Conservation (phyloP, 2,329 filamentous ascomycete species). For the Ophiosphaerella korrae region DNA sequence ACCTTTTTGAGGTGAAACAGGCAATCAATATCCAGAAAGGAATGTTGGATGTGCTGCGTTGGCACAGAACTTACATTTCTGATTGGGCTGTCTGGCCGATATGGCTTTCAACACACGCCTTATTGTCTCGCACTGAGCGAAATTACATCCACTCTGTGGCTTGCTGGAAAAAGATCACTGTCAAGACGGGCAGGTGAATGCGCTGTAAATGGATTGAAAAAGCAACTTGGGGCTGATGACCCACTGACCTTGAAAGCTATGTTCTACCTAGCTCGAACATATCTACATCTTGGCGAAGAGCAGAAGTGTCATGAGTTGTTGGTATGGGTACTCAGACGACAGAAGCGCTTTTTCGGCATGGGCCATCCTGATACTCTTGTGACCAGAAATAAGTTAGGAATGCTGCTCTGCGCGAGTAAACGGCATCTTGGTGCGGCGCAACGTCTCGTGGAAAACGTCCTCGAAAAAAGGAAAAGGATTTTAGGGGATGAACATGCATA, state of each 20-base stretch:
- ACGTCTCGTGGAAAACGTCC: constrained; percentile 17
- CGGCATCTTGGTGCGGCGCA: constrained; percentile 10
- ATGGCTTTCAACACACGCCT: constrained; percentile 18
- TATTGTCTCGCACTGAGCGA: constrained; percentile 26
- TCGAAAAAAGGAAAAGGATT: constrained; percentile 18
- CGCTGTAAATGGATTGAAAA: constrained; percentile 23
- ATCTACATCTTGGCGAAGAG: constrained; percentile 20
- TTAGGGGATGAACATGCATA: constrained; percentile 35
- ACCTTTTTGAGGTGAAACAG: too few relatives aligned
- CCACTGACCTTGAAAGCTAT: constrained; percentile 28
- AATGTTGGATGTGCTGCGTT: constrained; percentile 14
- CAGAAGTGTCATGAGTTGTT: constrained; percentile 8
- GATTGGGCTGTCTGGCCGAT: constrained; percentile 14
- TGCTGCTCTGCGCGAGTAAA: constrained; percentile 18
- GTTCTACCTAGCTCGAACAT: constrained; percentile 30
- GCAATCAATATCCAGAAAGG: constrained; percentile 11
- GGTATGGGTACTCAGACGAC: constrained; percentile 15
- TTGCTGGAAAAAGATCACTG: constrained; percentile 15
- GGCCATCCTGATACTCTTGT: constrained; percentile 25
- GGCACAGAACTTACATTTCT: constrained; percentile 7
- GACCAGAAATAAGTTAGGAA: constrained; percentile 24
- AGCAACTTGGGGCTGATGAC: constrained; percentile 19
- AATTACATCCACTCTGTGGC: constrained; percentile 23
- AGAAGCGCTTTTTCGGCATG: constrained; percentile 23
- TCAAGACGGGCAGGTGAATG: constrained; percentile 2